phyloP scores from a whole-genome alignment of 2,329 filamentous ascomycete species.

The Cladosporium oxysporum region DNA sequence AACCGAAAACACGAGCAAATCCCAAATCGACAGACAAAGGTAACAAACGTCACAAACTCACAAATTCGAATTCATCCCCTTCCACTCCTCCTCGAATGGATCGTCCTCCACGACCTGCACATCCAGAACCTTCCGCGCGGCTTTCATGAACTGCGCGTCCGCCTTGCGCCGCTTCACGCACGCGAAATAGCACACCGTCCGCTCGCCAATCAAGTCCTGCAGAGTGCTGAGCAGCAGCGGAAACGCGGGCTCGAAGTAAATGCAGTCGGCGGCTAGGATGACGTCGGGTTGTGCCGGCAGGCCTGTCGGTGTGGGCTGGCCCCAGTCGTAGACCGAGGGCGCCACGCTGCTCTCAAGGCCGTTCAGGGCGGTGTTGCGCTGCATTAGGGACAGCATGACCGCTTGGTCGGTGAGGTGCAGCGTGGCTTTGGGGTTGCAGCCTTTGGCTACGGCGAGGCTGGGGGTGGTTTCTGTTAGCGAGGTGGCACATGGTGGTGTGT shows the following conservation, averaged over 20 bases:
- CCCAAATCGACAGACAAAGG: background rate
- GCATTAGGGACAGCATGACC: constrained; percentile 83
- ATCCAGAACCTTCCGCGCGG: constrained; percentile 50
- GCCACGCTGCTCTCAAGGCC: constrained; percentile 62
- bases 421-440: constrained; percentile 55
- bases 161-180: constrained; percentile 89
- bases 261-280: constrained; percentile 92
- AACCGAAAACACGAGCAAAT: background rate
- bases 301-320: constrained; percentile 42
- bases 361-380: constrained; percentile 84
- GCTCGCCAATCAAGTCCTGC: constrained; percentile 66
- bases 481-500: background rate
- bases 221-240: constrained; percentile 81
- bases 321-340: constrained; percentile 79
- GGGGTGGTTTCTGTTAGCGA: background rate
- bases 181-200: constrained; percentile 78
- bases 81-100: constrained; percentile 47
- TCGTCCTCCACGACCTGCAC: constrained; percentile 53
- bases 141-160: constrained; percentile 56
- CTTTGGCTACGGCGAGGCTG: constrained; percentile 60
- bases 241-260: constrained; percentile 96
- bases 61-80: constrained; percentile 53
- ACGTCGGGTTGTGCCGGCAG: constrained; percentile 67
- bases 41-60: constrained; percentile 33
- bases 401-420: constrained; percentile 84